Evolutionary conservation across 352 stramenopile genomes (phyloP), one percentile per base, ranked within the genome.

Genomic region (Phytophthora pinifolia): DNA sequence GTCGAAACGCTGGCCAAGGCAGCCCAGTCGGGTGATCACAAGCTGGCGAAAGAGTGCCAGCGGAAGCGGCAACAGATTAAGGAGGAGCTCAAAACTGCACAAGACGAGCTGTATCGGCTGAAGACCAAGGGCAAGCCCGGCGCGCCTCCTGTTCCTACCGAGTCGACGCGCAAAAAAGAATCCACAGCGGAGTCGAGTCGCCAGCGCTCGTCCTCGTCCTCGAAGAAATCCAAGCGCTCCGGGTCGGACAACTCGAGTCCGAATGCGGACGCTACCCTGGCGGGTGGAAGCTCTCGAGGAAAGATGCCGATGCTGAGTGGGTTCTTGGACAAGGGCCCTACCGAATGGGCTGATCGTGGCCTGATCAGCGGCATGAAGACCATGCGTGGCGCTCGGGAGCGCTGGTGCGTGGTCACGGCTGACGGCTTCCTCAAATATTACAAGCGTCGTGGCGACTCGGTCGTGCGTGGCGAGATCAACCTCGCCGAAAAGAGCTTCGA

Each of bases 261-360:
- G 9, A 62, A 52, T 33, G 7, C 34, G 30, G 55, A 67, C 15
- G 48, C 64, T n/a, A 31, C 63, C 8, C 39, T 46, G 10, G 50
- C 48, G 20, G 36, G 48, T 30, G 54, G 55, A 31, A 70, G 37
- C 18, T 53, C 54, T 1, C 43, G 61, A 53, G 65, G 61, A 37
- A 86, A 83, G 42, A 89, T 93, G 69, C 83, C 81, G 29, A 90
- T 83, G 50, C 54, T 90, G 6, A 76, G 47, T 38, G 83, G 83
- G 0, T 93, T 91, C 59, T 62, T 95, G 48, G 85, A 92, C 22
- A 95, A 95, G 64, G 84, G 84, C 1, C 85, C 85, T n/a, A 93
- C 83, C 7, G 83, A 95, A 35, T 95, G 83, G 81, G 89, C 80
- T 30, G 73, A 87, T 33, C 72, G 72, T 27, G 82, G 82, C 0